These are phyloP conservation scores for Kernera saxatilis DNA, from an alignment of 345 rosid species.

Conservation along the genomic window DNA sequence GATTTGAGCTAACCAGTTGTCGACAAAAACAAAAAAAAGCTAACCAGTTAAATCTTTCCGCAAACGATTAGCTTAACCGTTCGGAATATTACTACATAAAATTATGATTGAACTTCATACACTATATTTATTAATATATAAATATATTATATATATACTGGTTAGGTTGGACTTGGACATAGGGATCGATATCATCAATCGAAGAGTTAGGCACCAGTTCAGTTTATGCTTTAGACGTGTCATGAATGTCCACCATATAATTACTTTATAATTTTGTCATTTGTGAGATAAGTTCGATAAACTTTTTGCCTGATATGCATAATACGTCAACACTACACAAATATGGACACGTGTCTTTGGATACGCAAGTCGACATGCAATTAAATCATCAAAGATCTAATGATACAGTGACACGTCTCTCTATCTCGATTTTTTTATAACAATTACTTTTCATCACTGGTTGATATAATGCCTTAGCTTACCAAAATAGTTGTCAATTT, in stretches of 20 bases:
- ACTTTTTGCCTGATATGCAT: not conserved
- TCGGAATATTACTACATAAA: not conserved
- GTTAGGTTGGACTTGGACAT: conserved; percentile 7
- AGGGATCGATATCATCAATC: not conserved
- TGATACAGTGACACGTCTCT: not conserved
- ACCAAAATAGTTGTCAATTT: conserved; percentile 7
- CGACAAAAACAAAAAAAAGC: too few relatives aligned
- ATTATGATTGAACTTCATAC: not conserved
- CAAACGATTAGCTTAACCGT: not conserved
- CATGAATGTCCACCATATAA: not conserved
- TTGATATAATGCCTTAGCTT: not conserved
- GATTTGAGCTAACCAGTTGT: too few relatives aligned
- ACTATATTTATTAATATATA: not conserved
- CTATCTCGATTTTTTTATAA: not conserved
- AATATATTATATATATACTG: not conserved
- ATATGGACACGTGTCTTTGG: not conserved
- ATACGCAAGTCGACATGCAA: not conserved
- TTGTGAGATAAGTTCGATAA: not conserved
- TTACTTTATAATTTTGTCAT: not conserved
- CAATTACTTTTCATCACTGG: not conserved
- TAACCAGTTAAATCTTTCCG: too few relatives aligned
- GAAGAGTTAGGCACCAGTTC: conserved; percentile 12
- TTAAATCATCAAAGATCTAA: not conserved
- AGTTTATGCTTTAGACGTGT: conserved; percentile 8
- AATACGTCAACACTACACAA: not conserved